A percentile compares a stretch with the other conserved stretches of the same genome.
Evolutionary conservation across 192 early-diverging fungal genomes (phyloP).

Genomic region (Funneliformis mosseae): DNA sequence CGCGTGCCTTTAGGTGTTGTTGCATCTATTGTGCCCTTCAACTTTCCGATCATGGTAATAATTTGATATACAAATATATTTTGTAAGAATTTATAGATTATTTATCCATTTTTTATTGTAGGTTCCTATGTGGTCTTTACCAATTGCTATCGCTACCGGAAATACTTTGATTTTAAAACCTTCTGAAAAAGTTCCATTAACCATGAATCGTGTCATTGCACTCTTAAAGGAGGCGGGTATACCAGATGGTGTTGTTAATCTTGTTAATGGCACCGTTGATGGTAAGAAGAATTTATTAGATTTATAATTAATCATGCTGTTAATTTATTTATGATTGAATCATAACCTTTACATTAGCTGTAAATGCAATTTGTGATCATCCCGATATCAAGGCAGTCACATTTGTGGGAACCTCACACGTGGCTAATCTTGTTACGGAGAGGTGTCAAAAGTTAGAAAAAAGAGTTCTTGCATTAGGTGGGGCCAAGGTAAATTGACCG

Average conservation of each 20-base stretch:
- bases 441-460: slow-evolving; percentile 59
- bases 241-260: slow-evolving; percentile 75
- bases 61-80: background rate
- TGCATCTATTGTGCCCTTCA: slow-evolving; percentile 80
- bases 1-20: slow-evolving; percentile 73
- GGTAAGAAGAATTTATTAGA: slow-evolving; percentile 41
- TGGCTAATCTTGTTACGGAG: slow-evolving; percentile 63
- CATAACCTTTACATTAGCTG: slow-evolving; percentile 37
- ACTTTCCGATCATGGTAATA: slow-evolving; percentile 74
- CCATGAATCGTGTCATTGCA: slow-evolving; percentile 68
- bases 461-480: slow-evolving; percentile 73
- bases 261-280: slow-evolving; percentile 68
- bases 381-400: slow-evolving; percentile 66
- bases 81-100: background rate
- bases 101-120: background rate
- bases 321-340: background rate
- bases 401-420: slow-evolving; percentile 80
- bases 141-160: slow-evolving; percentile 67
- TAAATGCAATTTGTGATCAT: slow-evolving; percentile 62
- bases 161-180: slow-evolving; percentile 82
- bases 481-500: slow-evolving; percentile 49
- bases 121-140: slow-evolving; percentile 82
- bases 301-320: background rate
- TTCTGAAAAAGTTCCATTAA: slow-evolving; percentile 80
- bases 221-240: slow-evolving; percentile 61